Evolutionary conservation across 352 stramenopile genomes (phyloP).

Genomic region (Elongisporangium undulatum): DNA sequence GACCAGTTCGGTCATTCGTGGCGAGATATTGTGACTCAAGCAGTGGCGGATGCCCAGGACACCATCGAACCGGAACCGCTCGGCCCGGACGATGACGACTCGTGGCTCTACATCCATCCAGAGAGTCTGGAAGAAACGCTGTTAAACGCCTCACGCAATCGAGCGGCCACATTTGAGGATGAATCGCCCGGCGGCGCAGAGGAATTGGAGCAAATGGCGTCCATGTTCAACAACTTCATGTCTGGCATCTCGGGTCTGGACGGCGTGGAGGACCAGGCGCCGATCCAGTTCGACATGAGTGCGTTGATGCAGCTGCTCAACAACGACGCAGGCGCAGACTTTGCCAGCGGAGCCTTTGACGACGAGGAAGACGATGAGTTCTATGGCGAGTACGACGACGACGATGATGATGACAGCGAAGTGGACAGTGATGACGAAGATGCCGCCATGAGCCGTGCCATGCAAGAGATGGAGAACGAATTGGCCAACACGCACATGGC

Average conservation of each 20-base stretch:
- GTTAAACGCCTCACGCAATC: slow-evolving; percentile 7
- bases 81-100: slow-evolving; percentile 58
- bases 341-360: slow-evolving; percentile 10
- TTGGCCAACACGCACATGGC: slow-evolving; percentile 42
- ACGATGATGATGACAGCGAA: slow-evolving; percentile 20
- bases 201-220: slow-evolving; percentile 62
- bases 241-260: slow-evolving; percentile 53
- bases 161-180: slow-evolving; percentile 10
- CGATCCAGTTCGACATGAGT: slow-evolving; percentile 64
- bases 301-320: slow-evolving; percentile 68
- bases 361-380: slow-evolving; percentile 18
- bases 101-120: slow-evolving; percentile 74
- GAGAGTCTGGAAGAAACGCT: slow-evolving; percentile 72
- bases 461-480: slow-evolving; percentile 78
- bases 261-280: slow-evolving; percentile 49
- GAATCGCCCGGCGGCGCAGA: slow-evolving; percentile 32
- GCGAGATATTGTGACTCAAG: slow-evolving; percentile 30
- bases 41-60: slow-evolving; percentile 5
- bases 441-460: slow-evolving; percentile 39
- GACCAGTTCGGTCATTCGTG: slow-evolving; percentile 46
- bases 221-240: slow-evolving; percentile 78
- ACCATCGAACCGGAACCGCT: not conserved
- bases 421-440: slow-evolving; percentile 24
- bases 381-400: slow-evolving; percentile 24
- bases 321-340: slow-evolving; percentile 8